These are phyloP conservation scores for Pyrenula massariospora DNA, from an alignment of 495 filamentous ascomycete species.

Conservation along the genomic window DNA sequence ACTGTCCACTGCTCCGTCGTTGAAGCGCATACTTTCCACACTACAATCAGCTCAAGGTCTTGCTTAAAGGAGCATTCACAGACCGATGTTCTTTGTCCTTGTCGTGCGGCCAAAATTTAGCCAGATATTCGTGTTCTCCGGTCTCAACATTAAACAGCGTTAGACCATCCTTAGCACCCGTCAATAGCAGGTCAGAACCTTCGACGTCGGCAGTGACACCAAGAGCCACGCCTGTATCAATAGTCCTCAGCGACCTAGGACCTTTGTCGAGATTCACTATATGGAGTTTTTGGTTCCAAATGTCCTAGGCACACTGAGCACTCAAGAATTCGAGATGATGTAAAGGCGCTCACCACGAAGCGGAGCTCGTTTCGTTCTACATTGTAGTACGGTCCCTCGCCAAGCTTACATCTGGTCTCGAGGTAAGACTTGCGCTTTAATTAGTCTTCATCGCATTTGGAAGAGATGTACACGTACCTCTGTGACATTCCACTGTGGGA, in stretches of 20 bases:
- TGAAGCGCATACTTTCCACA: constrained; percentile 45
- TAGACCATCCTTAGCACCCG: constrained; percentile 73
- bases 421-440: constrained; percentile 52
- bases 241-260: constrained; percentile 47
- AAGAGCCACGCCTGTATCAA: constrained; percentile 56
- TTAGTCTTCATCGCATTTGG: neutral
- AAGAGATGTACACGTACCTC: neutral
- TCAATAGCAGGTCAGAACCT: constrained; percentile 55
- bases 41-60: no score
- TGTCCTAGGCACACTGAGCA: constrained; percentile 38
- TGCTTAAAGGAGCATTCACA: constrained; percentile 4
- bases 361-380: constrained; percentile 56
- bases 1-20: constrained; percentile 75
- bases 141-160: constrained; percentile 61
- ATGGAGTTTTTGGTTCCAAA: constrained; percentile 68
- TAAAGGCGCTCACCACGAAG: constrained; percentile 40
- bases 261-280: constrained; percentile 55
- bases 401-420: constrained; percentile 57
- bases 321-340: neutral
- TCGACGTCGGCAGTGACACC: constrained; percentile 77
- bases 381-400: constrained; percentile 79
- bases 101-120: constrained; percentile 39
- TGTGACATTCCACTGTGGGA: neutral
- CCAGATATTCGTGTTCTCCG: constrained; percentile 49
- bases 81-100: constrained; percentile 35